Conservation (phyloP, 768 basidiomycete genomes). For the Amanita fuliginea region DNA sequence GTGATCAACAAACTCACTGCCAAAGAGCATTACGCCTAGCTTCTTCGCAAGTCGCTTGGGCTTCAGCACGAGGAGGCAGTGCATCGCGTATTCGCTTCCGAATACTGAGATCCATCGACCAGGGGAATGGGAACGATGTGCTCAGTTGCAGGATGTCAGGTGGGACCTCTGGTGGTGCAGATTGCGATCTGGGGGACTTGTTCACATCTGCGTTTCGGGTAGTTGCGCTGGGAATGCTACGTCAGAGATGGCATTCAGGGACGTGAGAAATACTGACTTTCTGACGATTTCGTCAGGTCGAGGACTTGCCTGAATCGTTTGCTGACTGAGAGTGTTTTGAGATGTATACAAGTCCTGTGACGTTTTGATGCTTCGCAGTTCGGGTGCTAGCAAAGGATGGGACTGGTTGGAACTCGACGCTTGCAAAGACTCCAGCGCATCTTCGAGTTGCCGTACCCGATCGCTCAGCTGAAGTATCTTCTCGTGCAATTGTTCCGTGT, state of each 20-base stretch:
- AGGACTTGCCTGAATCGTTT: not conserved
- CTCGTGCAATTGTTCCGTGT: constrained; percentile 54
- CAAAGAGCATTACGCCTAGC: constrained; percentile 59
- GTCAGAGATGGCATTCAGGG: constrained; percentile 11
- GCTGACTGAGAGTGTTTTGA: constrained; percentile 8
- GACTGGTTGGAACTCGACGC: constrained; percentile 24
- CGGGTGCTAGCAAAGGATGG: constrained; percentile 49
- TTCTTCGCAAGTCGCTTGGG: constrained; percentile 48
- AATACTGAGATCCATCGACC: constrained; percentile 51
- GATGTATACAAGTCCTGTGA: constrained; percentile 52
- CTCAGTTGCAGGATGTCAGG: constrained; percentile 47
- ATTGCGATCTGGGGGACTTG: constrained; percentile 1
- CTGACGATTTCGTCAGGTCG: constrained; percentile 15
- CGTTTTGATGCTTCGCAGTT: constrained; percentile 51
- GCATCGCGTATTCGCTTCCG: constrained; percentile 53
- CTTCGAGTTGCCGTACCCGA: constrained; percentile 55
- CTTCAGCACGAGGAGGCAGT: constrained; percentile 49
- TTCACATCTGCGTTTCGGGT: not conserved
- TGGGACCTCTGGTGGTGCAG: constrained; percentile 27
- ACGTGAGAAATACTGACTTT: constrained; percentile 15
- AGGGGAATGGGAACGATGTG: constrained; percentile 60
- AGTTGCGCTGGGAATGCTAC: constrained; percentile 3
- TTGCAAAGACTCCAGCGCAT: constrained; percentile 39
- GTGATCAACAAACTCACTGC: constrained; percentile 39
- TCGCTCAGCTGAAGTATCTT: constrained; percentile 52